Evolutionary conservation across 73 alveolate genomes (phyloP).

Genomic region (Symbiodinium natans): DNA sequence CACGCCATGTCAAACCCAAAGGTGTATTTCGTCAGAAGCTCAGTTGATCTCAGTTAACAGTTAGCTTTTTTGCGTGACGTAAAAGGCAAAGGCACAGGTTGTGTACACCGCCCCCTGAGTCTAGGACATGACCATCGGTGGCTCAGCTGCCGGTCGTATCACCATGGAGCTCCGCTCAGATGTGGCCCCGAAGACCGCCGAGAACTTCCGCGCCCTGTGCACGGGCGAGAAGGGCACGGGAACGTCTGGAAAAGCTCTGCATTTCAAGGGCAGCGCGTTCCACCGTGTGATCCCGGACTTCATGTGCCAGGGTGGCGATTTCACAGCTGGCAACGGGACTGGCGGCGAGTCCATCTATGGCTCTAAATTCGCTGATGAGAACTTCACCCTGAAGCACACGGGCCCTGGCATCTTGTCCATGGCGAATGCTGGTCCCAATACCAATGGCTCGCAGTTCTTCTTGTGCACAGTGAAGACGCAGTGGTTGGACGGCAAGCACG

Average conservation of each 20-base stretch:
- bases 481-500: constrained; percentile 99
- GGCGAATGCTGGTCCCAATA: constrained; percentile 99
- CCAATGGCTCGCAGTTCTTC: constrained; percentile 99
- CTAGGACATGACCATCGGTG: constrained; percentile 66
- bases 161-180: constrained; percentile 64
- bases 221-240: constrained; percentile 91
- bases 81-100: neutral
- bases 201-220: constrained; percentile 97
- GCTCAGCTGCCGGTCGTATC: constrained; percentile 58
- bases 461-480: constrained; percentile 98
- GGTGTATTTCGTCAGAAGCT: constrained; percentile 49
- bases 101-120: neutral
- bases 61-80: no score
- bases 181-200: constrained; percentile 92
- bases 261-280: constrained; percentile 97
- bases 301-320: constrained; percentile 98
- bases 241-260: constrained; percentile 95
- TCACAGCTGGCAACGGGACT: constrained; percentile 98
- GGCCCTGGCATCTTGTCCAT: constrained; percentile 97
- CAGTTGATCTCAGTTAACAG: neutral
- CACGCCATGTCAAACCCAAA: constrained; percentile 60
- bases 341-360: constrained; percentile 99
- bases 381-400: constrained; percentile 97
- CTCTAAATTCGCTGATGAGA: constrained; percentile 97
- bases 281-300: constrained; percentile 97